Evolutionary conservation across 2,329 filamentous ascomycete species (phyloP), one percentile per base, ranked within the genome.

Genomic region (Spiromastix sp.): DNA sequence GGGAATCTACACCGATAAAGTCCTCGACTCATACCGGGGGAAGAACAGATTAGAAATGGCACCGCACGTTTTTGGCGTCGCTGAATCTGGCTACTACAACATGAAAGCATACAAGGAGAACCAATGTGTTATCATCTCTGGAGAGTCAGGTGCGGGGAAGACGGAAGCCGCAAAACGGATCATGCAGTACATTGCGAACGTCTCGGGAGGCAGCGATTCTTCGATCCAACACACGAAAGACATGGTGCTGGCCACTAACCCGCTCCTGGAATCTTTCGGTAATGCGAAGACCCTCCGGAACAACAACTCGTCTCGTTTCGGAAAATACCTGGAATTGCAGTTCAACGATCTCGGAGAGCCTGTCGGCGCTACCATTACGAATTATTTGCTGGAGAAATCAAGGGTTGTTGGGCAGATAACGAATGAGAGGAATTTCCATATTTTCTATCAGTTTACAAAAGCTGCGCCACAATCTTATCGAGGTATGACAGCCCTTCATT

Each of bases 51-150:
- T 98, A 46, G 91, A 98, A 64, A 71, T 77, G 67, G 83, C 86
- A 18, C 91, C 91, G 6, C 91, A 98, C 62, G 91, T 98, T 48
- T 98, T 95, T 59, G 89, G 86, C 42, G 91, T 98, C 53, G 91
- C 91, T 55, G 91, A 98, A 64, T 82, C 89, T 5, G 64, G 87
- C 37, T 98, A 98, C 69, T 96, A 96, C 68, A 96, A 98, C 68
- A 96, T 98, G 91, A 96, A 96, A 61, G 89, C 87, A 30, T 98
- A 98, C 71, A 85, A 85, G 54, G 91, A 96, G 50, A 96, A 96
- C 66, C 91, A 98, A 61, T 96, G 91, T 66, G 89, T 98, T 48
- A 98, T 98, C 61, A 98, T 98, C 50, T 96, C 91, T 4, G 91
- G 91, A 56, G 91, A 98, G 65, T 96, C 91, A 2, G 91, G 91